Percentiles rank a stretch among this genome's conserved stretches.
These are phyloP conservation scores for Debaryomyces singareniensis DNA, from an alignment of 1,139 yeast genomes.

Conservation along the genomic window DNA sequence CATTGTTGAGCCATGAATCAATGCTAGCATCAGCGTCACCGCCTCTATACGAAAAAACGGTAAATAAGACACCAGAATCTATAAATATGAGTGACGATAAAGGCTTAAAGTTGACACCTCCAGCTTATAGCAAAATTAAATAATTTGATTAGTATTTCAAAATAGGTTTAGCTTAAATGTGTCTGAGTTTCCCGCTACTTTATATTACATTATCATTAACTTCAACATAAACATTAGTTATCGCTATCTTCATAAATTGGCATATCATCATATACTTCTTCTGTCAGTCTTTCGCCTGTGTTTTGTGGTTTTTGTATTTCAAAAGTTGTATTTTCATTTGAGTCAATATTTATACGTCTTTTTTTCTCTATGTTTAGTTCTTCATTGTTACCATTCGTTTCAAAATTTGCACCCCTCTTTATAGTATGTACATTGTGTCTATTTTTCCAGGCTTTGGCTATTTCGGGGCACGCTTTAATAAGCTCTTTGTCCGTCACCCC, in stretches of 20 bases:
- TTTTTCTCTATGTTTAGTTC: conserved; percentile 4
- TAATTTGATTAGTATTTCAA: too few species aligned
- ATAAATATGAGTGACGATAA: too few species aligned
- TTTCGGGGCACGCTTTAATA: conserved; percentile 34
- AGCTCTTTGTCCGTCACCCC: conserved; percentile 79
- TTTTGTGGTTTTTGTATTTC: conserved; percentile 5
- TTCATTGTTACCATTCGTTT: conserved; percentile 4
- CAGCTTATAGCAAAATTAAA: too few species aligned
- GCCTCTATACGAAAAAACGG: conserved; percentile 8
- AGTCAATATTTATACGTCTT: too few species aligned
- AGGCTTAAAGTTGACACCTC: too few species aligned
- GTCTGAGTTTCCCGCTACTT: too few species aligned
- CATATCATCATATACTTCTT: conserved; percentile 28
- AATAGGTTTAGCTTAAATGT: too few species aligned
- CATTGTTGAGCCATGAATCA: conserved; percentile 9
- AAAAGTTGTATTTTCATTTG: too few species aligned
- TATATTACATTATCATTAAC: too few species aligned
- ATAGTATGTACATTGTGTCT: too few species aligned
- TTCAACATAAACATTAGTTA: conserved; percentile 14
- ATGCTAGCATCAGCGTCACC: conserved; percentile 8
- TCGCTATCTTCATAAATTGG: conserved; percentile 42
- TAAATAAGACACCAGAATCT: not conserved
- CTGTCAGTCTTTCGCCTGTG: conserved; percentile 7
- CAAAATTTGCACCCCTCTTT: too few species aligned
- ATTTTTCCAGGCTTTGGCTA: conserved; percentile 30